A percentile compares a stretch with the other conserved stretches of the same genome.
Conservation (phyloP, 169 alveolate species). For the Plasmodium gallinaceum region DNA sequence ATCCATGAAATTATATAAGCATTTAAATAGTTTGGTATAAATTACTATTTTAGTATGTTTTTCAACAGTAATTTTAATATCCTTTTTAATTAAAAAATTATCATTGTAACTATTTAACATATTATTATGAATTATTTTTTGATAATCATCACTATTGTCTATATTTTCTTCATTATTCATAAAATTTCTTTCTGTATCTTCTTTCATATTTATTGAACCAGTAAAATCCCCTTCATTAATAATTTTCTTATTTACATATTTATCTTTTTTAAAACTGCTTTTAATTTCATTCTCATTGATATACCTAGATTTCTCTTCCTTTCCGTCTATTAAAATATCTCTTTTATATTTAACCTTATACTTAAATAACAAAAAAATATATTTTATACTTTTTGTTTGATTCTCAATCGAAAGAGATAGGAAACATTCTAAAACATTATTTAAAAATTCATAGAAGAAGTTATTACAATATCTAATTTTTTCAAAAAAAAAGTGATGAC, state of each 20-base stretch:
- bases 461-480: conserved; percentile 52
- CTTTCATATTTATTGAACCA: background rate
- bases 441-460: conserved; percentile 63
- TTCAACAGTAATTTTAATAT: background rate
- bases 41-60: conserved; percentile 29
- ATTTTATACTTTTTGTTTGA: conserved; percentile 29
- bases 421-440: conserved; percentile 45
- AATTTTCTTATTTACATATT: background rate
- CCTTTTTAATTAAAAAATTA: conserved; percentile 42
- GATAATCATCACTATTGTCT: conserved; percentile 15
- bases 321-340: background rate
- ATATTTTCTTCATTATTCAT: background rate
- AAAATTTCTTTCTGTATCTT: background rate
- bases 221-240: background rate
- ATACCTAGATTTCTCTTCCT: background rate
- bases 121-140: conserved; percentile 15
- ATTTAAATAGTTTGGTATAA: conserved; percentile 42
- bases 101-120: conserved; percentile 23
- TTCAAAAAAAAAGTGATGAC: conserved; percentile 46
- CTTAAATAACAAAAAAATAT: conserved; percentile 54
- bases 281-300: background rate
- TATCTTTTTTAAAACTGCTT: background rate
- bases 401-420: conserved; percentile 29
- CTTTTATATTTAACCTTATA: conserved; percentile 27
- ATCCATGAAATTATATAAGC: conserved; percentile 55